phyloP scores from a whole-genome alignment of 192 early-diverging fungal species.

The Phycomyces nitens region DNA sequence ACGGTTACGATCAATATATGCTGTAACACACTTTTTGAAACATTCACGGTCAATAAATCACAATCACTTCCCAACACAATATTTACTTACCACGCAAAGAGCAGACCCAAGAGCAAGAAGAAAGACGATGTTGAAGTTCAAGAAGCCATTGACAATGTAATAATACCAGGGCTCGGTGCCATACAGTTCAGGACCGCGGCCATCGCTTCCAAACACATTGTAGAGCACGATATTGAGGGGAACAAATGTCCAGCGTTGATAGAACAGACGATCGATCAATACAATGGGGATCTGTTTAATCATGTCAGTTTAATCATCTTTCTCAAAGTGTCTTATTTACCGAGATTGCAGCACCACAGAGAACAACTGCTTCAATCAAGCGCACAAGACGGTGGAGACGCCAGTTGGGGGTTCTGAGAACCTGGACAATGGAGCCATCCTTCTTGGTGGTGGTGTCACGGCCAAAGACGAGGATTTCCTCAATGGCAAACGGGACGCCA shows the following conservation, averaged over 20 bases:
- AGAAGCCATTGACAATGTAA: slow-evolving; percentile 83
- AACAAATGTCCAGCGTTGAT: slow-evolving; percentile 64
- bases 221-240: slow-evolving; percentile 89
- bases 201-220: slow-evolving; percentile 76
- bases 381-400: slow-evolving; percentile 40
- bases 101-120: slow-evolving; percentile 62
- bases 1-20: slow-evolving; percentile 40
- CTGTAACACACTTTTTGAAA: slow-evolving; percentile 39
- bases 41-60: background rate
- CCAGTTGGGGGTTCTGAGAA: slow-evolving; percentile 38
- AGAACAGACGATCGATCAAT: slow-evolving; percentile 75
- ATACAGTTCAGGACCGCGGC: slow-evolving; percentile 65
- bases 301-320: too few relatives aligned
- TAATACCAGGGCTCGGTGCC: slow-evolving; percentile 85
- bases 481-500: slow-evolving; percentile 74
- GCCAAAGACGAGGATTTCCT: slow-evolving; percentile 58
- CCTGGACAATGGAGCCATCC: slow-evolving; percentile 19
- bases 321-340: too few relatives aligned
- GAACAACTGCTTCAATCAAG: slow-evolving; percentile 35
- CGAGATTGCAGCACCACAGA: slow-evolving; percentile 34
- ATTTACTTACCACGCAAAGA: slow-evolving; percentile 53
- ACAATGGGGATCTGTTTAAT: slow-evolving; percentile 63
- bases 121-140: slow-evolving; percentile 90
- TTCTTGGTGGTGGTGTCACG: slow-evolving; percentile 35
- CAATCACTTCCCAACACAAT: background rate